Evolutionary conservation across 208 protist genomes (phyloP), one percentile per base, ranked within the genome.

Genomic region (Strigomonas culicis): DNA sequence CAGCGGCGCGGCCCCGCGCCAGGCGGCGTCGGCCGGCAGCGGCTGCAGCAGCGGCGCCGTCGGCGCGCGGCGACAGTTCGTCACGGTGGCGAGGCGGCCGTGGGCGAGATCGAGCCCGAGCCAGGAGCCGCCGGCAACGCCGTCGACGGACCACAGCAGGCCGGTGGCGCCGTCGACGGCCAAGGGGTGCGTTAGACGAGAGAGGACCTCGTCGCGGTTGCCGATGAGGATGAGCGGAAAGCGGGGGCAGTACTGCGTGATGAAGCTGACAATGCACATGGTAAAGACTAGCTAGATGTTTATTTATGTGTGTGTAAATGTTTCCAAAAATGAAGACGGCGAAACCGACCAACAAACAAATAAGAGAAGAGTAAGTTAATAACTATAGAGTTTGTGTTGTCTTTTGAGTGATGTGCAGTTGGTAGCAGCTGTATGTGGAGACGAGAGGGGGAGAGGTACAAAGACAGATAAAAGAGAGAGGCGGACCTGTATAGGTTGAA

Each of bases 181-280:
- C 15, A 86, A 61, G 0, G 68, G 68, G 44, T 66, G 61, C 17
- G 83, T 86, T 43, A 50, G 47, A 6, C 83, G 79, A 30, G 51
- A 68, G 13, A 77, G 69, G 25, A 77, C 11, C 62, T 90, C 83
- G 47, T 86, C 83, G 13, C 83, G 79, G 44, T 90, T 90, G 74
- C 62, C 70, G 25, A 90, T 72, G 15, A 90, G 52, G 11, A 86
- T 66, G 39, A 90, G 70, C 0, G 79, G 83, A 63, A 85, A 84
- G 30, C 83, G 83, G 55, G 65, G 53, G 32, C 72, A 79, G 63
- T 66, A 68, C 41, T 75, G 72, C 8, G 79, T 84, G 19, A 83
- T 63, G 49, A 82, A 77, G 19, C 74, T 66, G n/a, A 85, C 52
- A 44, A 89, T 90, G 56, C 84, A 90, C 77, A 87, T 90, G 4